phyloP scores from a whole-genome alignment of 371 early-diverging fungal species.

The Phascolomyces articulosus region DNA sequence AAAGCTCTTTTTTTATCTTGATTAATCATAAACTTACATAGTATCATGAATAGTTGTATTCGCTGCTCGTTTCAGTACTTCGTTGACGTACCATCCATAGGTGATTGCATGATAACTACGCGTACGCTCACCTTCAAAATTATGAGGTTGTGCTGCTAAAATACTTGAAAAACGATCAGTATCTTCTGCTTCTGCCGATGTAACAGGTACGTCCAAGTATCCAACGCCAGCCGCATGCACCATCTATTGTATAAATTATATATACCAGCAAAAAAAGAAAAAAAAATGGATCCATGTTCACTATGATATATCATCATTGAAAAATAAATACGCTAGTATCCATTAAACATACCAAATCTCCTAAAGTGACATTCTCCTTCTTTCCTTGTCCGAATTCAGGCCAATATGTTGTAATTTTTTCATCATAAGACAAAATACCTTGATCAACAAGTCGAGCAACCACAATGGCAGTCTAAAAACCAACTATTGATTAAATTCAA shows the following conservation, averaged over 20 bases:
- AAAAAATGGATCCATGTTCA: too few relatives aligned
- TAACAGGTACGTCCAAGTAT: slow-evolving; percentile 50
- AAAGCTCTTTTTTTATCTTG: too few relatives aligned
- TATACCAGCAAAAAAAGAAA: background rate
- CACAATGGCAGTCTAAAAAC: slow-evolving; percentile 47
- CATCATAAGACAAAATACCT: slow-evolving; percentile 57
- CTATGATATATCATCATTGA: too few relatives aligned
- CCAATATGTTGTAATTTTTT: slow-evolving; percentile 67
- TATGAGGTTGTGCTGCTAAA: slow-evolving; percentile 66
- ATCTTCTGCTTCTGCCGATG: slow-evolving; percentile 34
- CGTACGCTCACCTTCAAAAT: slow-evolving; percentile 54
- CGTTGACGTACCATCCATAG: slow-evolving; percentile 77
- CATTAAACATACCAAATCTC: slow-evolving; percentile 50
- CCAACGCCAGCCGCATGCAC: slow-evolving; percentile 69
- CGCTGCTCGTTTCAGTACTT: slow-evolving; percentile 62
- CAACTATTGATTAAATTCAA: too few relatives aligned
- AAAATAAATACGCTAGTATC: too few relatives aligned
- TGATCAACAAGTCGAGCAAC: slow-evolving; percentile 66
- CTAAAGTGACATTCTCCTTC: slow-evolving; percentile 72
- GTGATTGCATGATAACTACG: slow-evolving; percentile 70
- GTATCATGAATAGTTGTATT: slow-evolving; percentile 62
- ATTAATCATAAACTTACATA: too few relatives aligned
- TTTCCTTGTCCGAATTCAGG: slow-evolving; percentile 78
- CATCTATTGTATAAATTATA: slow-evolving; percentile 31
- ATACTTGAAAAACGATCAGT: slow-evolving; percentile 30